phyloP scores from a whole-genome alignment of 148 eudicot species.

The Beta vulgaris region DNA sequence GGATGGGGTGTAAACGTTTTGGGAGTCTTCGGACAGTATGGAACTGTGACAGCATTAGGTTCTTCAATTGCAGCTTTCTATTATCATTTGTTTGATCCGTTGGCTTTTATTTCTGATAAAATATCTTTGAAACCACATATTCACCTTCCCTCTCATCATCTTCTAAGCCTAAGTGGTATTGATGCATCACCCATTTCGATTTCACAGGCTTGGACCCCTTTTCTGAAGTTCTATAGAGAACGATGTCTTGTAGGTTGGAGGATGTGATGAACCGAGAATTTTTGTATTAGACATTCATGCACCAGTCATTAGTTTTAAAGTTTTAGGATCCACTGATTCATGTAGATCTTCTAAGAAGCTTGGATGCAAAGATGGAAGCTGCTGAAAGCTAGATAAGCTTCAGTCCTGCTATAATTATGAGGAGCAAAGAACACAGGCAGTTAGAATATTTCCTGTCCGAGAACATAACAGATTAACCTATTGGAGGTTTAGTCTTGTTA shows the following conservation, averaged over 20 bases:
- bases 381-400: not conserved
- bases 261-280: not conserved
- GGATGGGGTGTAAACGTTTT: constrained; percentile 49
- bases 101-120: constrained; percentile 46
- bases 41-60: constrained; percentile 22
- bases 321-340: not conserved
- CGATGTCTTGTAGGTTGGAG: constrained; percentile 15
- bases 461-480: no score
- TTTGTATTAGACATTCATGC: not conserved
- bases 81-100: constrained; percentile 29
- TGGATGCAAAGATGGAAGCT: not conserved
- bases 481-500: no score
- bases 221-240: constrained; percentile 50
- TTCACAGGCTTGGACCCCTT: constrained; percentile 55
- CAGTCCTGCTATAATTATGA: not conserved
- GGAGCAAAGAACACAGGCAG: not conserved
- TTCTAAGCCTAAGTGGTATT: constrained; percentile 66
- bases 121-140: constrained; percentile 71
- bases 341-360: not conserved
- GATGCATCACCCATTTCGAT: constrained; percentile 85
- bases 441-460: not conserved
- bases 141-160: constrained; percentile 65
- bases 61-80: constrained; percentile 22
- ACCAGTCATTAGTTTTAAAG: not conserved
- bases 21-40: constrained; percentile 63